These are phyloP conservation scores for Liriodendron chinense DNA, from an alignment of 164 flowering plant species.

Conservation along the genomic window DNA sequence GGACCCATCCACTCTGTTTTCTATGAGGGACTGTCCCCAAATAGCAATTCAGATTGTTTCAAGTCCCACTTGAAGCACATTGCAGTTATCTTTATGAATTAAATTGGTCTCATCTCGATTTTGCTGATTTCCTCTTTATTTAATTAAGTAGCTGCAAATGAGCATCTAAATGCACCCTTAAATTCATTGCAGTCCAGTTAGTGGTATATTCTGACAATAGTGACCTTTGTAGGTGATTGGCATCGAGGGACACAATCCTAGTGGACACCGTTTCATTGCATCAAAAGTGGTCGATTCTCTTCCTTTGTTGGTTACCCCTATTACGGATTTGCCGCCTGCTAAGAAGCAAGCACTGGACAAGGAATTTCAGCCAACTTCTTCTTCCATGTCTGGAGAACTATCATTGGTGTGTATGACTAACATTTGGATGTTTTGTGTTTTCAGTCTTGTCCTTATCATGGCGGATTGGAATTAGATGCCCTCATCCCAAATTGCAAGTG, in stretches of 20 bases:
- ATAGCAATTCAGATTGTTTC: neutral
- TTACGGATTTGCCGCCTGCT: constrained; percentile 46
- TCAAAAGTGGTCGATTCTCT: constrained; percentile 67
- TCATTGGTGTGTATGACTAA: constrained; percentile 50
- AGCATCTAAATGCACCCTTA: too few species aligned
- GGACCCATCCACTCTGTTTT: too few species aligned
- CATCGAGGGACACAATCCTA: constrained; percentile 86
- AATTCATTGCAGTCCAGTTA: neutral
- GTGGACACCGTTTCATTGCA: constrained; percentile 90
- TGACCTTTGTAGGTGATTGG: constrained; percentile 66
- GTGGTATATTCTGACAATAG: neutral
- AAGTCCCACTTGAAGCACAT: neutral
- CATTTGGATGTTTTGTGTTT: neutral
- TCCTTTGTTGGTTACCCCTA: constrained; percentile 41
- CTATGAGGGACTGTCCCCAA: neutral
- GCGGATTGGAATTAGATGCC: too few species aligned
- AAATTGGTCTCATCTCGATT: neutral
- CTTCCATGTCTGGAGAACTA: constrained; percentile 33
- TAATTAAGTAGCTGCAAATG: too few species aligned
- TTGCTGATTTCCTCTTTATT: too few species aligned
- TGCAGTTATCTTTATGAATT: neutral
- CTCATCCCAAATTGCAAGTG: neutral
- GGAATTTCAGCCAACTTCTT: constrained; percentile 30
- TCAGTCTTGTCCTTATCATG: too few species aligned
- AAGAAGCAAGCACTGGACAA: constrained; percentile 72